Conservation (phyloP, 108 stramenopile genomes). For the Conticribra weissflogii region DNA sequence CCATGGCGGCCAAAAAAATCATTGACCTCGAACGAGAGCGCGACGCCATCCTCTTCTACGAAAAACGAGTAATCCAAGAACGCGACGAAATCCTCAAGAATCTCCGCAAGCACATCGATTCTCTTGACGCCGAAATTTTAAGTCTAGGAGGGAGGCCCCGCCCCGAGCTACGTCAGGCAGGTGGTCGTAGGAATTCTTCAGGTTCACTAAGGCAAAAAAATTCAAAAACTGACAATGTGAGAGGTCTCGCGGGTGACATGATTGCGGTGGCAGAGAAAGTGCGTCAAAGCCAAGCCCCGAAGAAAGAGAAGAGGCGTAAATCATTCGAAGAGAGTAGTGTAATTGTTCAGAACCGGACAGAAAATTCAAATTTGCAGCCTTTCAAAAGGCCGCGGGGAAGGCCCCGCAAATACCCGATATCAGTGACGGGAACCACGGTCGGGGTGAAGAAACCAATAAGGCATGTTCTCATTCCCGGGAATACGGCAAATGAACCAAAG, state of each 20-base stretch:
- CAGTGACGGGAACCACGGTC: background rate
- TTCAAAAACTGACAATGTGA: background rate
- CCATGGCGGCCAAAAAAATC: constrained; percentile 6
- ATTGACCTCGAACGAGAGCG: constrained; percentile 22
- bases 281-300: background rate
- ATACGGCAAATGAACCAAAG: background rate
- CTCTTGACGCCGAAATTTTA: constrained; percentile 23
- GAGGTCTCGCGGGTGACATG: background rate
- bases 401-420: background rate
- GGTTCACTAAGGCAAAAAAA: too few species aligned
- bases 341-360: background rate
- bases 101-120: constrained; percentile 18
- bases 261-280: background rate
- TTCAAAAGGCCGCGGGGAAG: constrained; percentile 19
- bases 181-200: background rate
- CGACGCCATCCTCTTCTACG: constrained; percentile 8
- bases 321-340: background rate
- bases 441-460: constrained; percentile 7
- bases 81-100: constrained; percentile 23
- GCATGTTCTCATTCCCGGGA: background rate
- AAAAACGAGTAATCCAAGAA: constrained; percentile 18
- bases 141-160: constrained; percentile 26
- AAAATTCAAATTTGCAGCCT: background rate
- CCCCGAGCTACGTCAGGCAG: background rate
- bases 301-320: background rate